These are phyloP conservation scores for Colletotrichum somersetense DNA, from an alignment of 2,329 filamentous ascomycete genomes.

Conservation along the genomic window DNA sequence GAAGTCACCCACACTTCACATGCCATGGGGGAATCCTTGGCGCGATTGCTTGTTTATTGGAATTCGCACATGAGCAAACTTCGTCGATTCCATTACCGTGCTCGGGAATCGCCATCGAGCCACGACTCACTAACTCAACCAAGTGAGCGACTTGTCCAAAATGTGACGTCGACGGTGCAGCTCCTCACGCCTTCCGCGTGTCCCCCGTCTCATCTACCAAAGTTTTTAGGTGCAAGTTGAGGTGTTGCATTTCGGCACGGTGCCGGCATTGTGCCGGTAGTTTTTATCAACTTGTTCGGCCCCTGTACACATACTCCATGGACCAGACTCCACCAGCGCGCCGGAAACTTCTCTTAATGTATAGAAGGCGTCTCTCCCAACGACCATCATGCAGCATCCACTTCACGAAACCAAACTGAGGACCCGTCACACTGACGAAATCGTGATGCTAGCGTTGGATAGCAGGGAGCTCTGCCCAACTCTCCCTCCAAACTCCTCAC, in stretches of 20 bases:
- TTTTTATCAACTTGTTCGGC: background rate
- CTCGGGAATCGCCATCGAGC: background rate
- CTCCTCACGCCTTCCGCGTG: background rate
- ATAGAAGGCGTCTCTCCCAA: slow-evolving; percentile 10
- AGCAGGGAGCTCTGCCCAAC: slow-evolving; percentile 6
- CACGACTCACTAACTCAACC: background rate
- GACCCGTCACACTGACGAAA: background rate
- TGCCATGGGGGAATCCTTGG: background rate
- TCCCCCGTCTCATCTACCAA: background rate
- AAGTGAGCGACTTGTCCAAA: background rate
- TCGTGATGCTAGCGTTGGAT: background rate
- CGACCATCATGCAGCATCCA: background rate
- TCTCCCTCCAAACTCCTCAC: background rate
- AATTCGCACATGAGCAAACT: no score
- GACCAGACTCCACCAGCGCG: background rate
- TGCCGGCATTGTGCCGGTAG: slow-evolving; percentile 13
- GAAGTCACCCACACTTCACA: background rate
- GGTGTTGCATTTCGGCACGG: background rate
- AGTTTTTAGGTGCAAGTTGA: background rate
- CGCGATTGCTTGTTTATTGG: background rate
- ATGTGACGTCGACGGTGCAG: no score
- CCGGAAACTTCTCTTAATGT: slow-evolving; percentile 11
- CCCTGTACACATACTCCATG: background rate
- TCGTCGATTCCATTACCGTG: background rate
- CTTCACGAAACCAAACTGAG: background rate